Evolutionary conservation across 805 yeast genomes (phyloP).

Genomic region (Isabelozyma heimii): DNA sequence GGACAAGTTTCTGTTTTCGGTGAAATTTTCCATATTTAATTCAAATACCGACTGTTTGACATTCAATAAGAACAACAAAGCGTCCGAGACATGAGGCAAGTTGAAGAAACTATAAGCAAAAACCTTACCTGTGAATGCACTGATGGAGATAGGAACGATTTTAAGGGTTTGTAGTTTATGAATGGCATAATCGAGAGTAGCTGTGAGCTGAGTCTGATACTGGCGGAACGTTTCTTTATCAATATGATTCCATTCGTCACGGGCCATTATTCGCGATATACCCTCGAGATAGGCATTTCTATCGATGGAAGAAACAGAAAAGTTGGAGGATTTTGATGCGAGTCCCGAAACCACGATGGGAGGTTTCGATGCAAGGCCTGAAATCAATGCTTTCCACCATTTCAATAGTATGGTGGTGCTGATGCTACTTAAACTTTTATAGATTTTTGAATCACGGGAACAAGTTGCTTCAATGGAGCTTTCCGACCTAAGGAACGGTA

Average conservation of each 20-base stretch:
- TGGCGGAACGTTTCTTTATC: slow-evolving; percentile 20
- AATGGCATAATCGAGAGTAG: slow-evolving; percentile 54
- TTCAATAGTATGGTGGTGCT: slow-evolving; percentile 32
- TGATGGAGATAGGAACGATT: slow-evolving; percentile 50
- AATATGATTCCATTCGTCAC: slow-evolving; percentile 43
- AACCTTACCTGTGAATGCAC: slow-evolving; percentile 69
- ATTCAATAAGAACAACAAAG: slow-evolving; percentile 54
- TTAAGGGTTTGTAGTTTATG: slow-evolving; percentile 45
- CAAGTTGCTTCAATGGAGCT: slow-evolving; percentile 19
- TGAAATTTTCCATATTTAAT: slow-evolving; percentile 6
- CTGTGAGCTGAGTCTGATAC: slow-evolving; percentile 38
- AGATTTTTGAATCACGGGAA: slow-evolving; percentile 18
- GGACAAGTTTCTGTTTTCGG: slow-evolving; percentile 8
- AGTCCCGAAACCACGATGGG: not conserved
- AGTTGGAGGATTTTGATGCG: slow-evolving; percentile 4
- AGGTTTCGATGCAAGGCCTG: slow-evolving; percentile 13
- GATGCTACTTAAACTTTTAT: slow-evolving; percentile 31
- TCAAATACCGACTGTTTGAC: slow-evolving; percentile 49
- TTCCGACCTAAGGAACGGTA: slow-evolving; percentile 41
- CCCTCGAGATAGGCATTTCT: slow-evolving; percentile 54
- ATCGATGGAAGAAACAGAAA: slow-evolving; percentile 43
- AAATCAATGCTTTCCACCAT: slow-evolving; percentile 56
- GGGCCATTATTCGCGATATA: slow-evolving; percentile 47
- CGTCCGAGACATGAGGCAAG: slow-evolving; percentile 54
- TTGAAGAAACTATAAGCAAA: slow-evolving; percentile 62